These are phyloP conservation scores for Solanum raphanifolium DNA, from an alignment of 257 asterid genomes.

Conservation along the genomic window DNA sequence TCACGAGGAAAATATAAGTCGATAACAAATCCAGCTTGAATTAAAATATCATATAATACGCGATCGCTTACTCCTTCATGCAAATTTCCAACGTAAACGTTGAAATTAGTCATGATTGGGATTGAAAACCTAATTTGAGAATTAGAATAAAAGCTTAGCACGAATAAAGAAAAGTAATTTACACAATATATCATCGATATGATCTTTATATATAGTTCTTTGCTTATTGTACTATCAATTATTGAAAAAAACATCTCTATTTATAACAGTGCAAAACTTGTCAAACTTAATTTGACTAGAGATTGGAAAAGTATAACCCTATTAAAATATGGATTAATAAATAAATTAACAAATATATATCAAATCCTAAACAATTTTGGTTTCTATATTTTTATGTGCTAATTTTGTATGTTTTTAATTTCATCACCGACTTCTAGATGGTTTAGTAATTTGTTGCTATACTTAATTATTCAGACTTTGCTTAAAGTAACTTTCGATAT, in stretches of 20 bases:
- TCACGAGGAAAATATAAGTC: constrained; percentile 68
- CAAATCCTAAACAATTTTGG: not conserved
- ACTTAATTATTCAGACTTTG: not conserved
- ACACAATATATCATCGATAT: not conserved
- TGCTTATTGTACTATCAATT: not conserved
- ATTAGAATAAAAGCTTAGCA: not conserved
- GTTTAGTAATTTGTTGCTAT: not conserved
- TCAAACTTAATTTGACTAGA: not conserved
- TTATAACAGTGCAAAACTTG: not conserved
- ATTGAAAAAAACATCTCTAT: not conserved
- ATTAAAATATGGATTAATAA: too few species aligned
- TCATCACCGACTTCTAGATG: not conserved
- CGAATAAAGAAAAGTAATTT: not conserved
- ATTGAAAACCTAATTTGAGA: not conserved
- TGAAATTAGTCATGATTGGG: constrained; percentile 37
- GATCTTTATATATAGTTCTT: not conserved
- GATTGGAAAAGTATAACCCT: not conserved
- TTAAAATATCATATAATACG: constrained; percentile 78
- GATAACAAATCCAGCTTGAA: constrained; percentile 76
- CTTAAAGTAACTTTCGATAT: not conserved
- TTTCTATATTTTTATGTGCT: not conserved
- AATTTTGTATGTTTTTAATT: not conserved
- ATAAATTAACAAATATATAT: not conserved
- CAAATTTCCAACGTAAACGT: constrained; percentile 58
- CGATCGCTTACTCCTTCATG: constrained; percentile 75